phyloP scores from a whole-genome alignment of 345 rosid genomes.

The Aegle marmelos region DNA sequence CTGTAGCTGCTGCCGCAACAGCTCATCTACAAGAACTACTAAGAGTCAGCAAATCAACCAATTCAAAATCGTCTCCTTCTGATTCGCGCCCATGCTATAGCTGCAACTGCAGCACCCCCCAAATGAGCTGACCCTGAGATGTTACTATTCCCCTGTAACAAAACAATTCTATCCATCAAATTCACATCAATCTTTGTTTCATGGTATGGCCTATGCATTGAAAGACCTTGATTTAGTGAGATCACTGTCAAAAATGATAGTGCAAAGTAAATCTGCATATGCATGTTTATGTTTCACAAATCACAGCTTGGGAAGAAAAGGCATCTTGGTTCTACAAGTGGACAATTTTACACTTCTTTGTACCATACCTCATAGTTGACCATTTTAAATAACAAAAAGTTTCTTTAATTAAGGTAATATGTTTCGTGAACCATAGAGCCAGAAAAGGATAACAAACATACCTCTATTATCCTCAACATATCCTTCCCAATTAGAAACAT shows the following conservation, averaged over 20 bases:
- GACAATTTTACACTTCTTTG: neutral
- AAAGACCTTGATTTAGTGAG: neutral
- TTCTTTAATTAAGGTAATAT: neutral
- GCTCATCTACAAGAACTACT: neutral
- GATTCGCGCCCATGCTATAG: conserved; percentile 64
- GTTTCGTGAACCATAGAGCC: neutral
- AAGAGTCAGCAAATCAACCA: neutral
- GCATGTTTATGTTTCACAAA: neutral
- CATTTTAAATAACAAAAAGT: neutral
- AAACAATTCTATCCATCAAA: neutral
- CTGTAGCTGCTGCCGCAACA: neutral
- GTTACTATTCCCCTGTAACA: conserved; percentile 64
- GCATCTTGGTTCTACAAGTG: neutral
- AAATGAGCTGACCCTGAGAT: conserved; percentile 87
- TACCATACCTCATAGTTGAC: neutral
- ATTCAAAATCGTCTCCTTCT: conserved; percentile 57
- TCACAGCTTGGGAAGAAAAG: neutral
- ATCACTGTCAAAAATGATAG: neutral
- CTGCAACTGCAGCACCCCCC: conserved; percentile 96
- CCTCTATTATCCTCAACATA: conserved; percentile 64
- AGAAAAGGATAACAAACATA: conserved; percentile 18
- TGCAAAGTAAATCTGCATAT: neutral
- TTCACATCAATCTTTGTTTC: neutral
- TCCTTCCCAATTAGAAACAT: conserved; percentile 75
- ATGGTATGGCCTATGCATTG: neutral